These are phyloP conservation scores for Wickerhamomyces sp. DNA, from an alignment of 1,139 yeast genomes.

Conservation along the genomic window DNA sequence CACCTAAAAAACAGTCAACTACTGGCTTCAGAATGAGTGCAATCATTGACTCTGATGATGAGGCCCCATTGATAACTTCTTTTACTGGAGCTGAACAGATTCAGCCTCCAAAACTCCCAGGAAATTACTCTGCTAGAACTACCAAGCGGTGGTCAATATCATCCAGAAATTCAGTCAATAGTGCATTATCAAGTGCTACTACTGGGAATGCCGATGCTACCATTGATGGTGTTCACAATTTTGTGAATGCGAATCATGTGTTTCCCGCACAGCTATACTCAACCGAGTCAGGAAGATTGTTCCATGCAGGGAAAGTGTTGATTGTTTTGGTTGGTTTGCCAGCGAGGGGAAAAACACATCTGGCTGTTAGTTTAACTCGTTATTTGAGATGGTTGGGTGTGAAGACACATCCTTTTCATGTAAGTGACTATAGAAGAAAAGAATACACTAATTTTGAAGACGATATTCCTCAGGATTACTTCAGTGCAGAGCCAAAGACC, in stretches of 20 bases:
- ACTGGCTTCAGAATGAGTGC: slow-evolving; percentile 23
- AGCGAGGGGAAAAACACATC: slow-evolving; percentile 92
- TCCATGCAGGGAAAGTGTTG: slow-evolving; percentile 93
- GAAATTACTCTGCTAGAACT: slow-evolving; percentile 47
- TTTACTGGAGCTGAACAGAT: slow-evolving; percentile 25
- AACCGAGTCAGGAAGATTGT: slow-evolving; percentile 83
- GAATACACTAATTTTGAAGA: slow-evolving; percentile 33
- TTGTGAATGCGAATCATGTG: slow-evolving; percentile 32
- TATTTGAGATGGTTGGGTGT: slow-evolving; percentile 95
- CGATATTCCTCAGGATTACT: slow-evolving; percentile 64
- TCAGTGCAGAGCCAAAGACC: slow-evolving; percentile 56
- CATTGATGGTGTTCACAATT: slow-evolving; percentile 31
- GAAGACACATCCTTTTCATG: slow-evolving; percentile 84
- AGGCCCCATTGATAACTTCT: slow-evolving; percentile 20
- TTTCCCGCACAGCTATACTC: slow-evolving; percentile 87
- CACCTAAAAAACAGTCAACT: neutral
- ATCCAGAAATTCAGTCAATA: slow-evolving; percentile 11
- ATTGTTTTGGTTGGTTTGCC: slow-evolving; percentile 91
- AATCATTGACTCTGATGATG: slow-evolving; percentile 27
- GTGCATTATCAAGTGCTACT: slow-evolving; percentile 3
- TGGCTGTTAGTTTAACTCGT: slow-evolving; percentile 86
- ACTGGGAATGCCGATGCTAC: slow-evolving; percentile 4
- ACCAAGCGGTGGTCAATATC: slow-evolving; percentile 39
- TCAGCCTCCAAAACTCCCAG: slow-evolving; percentile 35
- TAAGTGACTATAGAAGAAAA: slow-evolving; percentile 85